Evolutionary conservation across 495 filamentous ascomycete genomes (phyloP).

Genomic region (Talaromyces thailandensis): DNA sequence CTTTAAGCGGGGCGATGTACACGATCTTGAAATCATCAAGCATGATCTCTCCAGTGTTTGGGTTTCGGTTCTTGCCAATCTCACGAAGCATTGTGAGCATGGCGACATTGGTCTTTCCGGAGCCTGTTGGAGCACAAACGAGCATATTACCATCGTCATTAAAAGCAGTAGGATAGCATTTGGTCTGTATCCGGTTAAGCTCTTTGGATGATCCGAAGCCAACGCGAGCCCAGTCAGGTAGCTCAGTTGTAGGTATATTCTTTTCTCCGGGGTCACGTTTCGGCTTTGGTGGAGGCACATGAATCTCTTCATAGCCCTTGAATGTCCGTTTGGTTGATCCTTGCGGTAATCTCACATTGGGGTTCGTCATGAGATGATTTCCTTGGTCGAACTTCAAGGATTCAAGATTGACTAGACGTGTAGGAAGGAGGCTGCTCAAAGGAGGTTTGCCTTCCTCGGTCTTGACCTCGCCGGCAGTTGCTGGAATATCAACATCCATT

Average conservation of each 20-base stretch:
- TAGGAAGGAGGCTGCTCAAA: slow-evolving; percentile 78
- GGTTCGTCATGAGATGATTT: slow-evolving; percentile 97
- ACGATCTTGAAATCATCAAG: slow-evolving; percentile 97
- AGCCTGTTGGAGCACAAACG: slow-evolving; percentile 93
- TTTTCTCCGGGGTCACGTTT: slow-evolving; percentile 71
- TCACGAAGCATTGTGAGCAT: slow-evolving; percentile 96
- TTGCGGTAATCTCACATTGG: slow-evolving; percentile 88
- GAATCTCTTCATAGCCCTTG: slow-evolving; percentile 97
- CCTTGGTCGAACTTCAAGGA: slow-evolving; percentile 96
- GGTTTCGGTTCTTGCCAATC: slow-evolving; percentile 90
- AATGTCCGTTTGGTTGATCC: slow-evolving; percentile 91
- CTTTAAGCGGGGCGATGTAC: slow-evolving; percentile 98
- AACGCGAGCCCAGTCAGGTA: slow-evolving; percentile 84
- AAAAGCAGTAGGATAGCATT: slow-evolving; percentile 85
- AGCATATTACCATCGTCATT: slow-evolving; percentile 95
- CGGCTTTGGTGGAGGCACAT: slow-evolving; percentile 84
- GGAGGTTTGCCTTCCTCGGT: slow-evolving; percentile 49
- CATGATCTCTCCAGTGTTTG: slow-evolving; percentile 78
- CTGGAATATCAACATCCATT: slow-evolving; percentile 85
- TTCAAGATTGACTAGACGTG: slow-evolving; percentile 82
- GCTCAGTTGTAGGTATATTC: slow-evolving; percentile 69
- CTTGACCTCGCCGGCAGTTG: slow-evolving; percentile 36
- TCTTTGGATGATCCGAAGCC: slow-evolving; percentile 76
- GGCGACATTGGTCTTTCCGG: slow-evolving; percentile 97
- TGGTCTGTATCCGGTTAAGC: slow-evolving; percentile 91